Conservation (phyloP, 1,139 yeast species). For the Komagataea norvegica region DNA sequence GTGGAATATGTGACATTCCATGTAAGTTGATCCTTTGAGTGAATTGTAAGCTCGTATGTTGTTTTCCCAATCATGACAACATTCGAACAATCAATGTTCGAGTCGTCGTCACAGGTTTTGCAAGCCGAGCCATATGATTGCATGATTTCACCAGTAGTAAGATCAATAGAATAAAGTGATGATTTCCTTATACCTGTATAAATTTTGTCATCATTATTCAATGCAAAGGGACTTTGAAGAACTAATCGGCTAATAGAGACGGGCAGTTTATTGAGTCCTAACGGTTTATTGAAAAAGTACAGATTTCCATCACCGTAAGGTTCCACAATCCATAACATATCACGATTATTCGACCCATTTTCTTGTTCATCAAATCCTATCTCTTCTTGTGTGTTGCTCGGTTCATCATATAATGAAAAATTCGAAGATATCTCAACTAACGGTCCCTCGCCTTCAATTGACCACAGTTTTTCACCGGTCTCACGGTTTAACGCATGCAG, state of each 20-base stretch:
- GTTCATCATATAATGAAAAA: constrained; percentile 17
- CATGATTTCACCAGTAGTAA: constrained; percentile 71
- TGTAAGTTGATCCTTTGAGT: constrained; percentile 59
- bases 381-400: constrained; percentile 20
- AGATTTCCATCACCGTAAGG: constrained; percentile 84
- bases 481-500: constrained; percentile 76
- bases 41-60: constrained; percentile 55
- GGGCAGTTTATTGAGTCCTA: constrained; percentile 78
- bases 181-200: constrained; percentile 85
- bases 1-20: constrained; percentile 88
- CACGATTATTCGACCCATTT: constrained; percentile 13
- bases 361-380: constrained; percentile 12
- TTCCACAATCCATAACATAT: constrained; percentile 76
- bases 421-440: constrained; percentile 25
- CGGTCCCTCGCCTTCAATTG: constrained; percentile 46
- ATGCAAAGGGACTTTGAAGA: constrained; percentile 74
- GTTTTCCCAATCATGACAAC: constrained; percentile 35
- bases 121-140: constrained; percentile 55
- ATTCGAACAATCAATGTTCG: constrained; percentile 23
- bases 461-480: constrained; percentile 78
- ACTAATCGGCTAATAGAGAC: constrained; percentile 77
- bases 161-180: constrained; percentile 69
- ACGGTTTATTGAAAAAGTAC: constrained; percentile 75
- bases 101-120: constrained; percentile 4
- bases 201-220: constrained; percentile 77